These are phyloP conservation scores for Tylopilus plumbeoviolaceoides DNA, from an alignment of 768 basidiomycete species.

Conservation along the genomic window DNA sequence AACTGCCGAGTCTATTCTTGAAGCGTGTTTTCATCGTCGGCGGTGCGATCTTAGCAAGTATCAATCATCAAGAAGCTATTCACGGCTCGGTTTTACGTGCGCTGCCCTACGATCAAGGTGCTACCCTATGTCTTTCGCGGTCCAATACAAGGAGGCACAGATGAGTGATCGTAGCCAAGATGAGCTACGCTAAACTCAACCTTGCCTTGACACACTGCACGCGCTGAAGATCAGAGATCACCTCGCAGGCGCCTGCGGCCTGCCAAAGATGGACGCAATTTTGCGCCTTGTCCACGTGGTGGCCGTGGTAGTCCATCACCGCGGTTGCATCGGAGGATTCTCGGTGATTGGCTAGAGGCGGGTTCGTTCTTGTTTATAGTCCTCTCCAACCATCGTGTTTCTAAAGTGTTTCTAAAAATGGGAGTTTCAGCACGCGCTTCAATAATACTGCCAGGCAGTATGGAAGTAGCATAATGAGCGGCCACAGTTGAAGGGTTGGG, in stretches of 20 bases:
- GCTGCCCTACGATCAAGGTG: background rate
- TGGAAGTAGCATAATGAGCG: background rate
- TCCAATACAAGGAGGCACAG: background rate
- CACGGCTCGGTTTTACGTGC: background rate
- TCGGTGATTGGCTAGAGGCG: background rate
- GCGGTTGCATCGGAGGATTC: background rate
- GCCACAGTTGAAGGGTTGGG: background rate
- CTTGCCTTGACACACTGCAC: background rate
- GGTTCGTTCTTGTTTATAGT: background rate
- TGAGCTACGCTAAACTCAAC: conserved; percentile 2
- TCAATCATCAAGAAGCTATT: conserved; percentile 11
- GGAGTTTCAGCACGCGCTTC: background rate
- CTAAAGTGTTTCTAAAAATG: background rate
- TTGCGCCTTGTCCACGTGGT: background rate
- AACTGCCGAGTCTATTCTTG: background rate
- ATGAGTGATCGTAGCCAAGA: background rate
- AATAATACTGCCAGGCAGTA: background rate
- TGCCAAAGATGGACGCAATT: background rate
- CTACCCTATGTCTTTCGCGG: too few species aligned
- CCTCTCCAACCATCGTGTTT: background rate
- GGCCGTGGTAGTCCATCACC: background rate
- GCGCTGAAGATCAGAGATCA: background rate
- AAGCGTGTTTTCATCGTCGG: background rate
- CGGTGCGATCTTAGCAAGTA: background rate
- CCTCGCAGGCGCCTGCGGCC: background rate